These are phyloP conservation scores for Debaryomycetaceae sp. DNA, from an alignment of 1,139 yeast species.

Conservation along the genomic window DNA sequence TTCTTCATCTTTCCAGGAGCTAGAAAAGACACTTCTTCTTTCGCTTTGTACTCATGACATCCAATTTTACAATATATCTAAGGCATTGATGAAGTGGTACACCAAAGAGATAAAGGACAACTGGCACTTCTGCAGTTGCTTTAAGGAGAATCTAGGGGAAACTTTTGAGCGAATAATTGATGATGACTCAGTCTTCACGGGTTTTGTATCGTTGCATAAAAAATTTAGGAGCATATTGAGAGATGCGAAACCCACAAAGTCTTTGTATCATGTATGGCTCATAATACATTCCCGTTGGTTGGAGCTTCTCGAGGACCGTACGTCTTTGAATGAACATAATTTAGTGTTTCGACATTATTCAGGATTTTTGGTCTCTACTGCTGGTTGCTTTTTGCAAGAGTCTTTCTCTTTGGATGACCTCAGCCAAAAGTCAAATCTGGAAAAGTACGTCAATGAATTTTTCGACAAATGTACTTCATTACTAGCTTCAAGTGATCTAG, in stretches of 20 bases:
- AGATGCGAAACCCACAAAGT: slow-evolving; percentile 56
- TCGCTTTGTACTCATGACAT: slow-evolving; percentile 56
- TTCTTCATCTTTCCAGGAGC: slow-evolving; percentile 1
- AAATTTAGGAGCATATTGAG: slow-evolving; percentile 55
- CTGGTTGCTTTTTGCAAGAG: slow-evolving; percentile 49
- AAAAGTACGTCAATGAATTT: slow-evolving; percentile 35
- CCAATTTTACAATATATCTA: slow-evolving; percentile 52
- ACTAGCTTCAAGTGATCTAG: slow-evolving; percentile 49
- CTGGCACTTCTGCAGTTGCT: slow-evolving; percentile 5
- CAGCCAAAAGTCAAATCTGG: slow-evolving; percentile 23
- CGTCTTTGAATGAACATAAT: slow-evolving; percentile 27
- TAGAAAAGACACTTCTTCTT: slow-evolving; percentile 46
- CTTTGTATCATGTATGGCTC: slow-evolving; percentile 61
- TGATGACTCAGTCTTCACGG: slow-evolving; percentile 65
- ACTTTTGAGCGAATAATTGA: slow-evolving; percentile 49
- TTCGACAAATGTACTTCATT: slow-evolving; percentile 49
- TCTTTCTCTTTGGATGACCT: slow-evolving; percentile 23
- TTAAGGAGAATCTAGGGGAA: slow-evolving; percentile 28
- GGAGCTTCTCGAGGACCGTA: slow-evolving; percentile 23
- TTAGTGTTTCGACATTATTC: slow-evolving; percentile 56
- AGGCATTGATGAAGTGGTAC: slow-evolving; percentile 46
- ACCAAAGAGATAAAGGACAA: slow-evolving; percentile 28
- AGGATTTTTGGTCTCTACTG: slow-evolving; percentile 57
- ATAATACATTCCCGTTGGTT: slow-evolving; percentile 58
- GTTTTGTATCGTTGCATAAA: slow-evolving; percentile 75